These are phyloP conservation scores for Tuber melanosporum DNA, from an alignment of 495 filamentous ascomycete species.

Conservation along the genomic window DNA sequence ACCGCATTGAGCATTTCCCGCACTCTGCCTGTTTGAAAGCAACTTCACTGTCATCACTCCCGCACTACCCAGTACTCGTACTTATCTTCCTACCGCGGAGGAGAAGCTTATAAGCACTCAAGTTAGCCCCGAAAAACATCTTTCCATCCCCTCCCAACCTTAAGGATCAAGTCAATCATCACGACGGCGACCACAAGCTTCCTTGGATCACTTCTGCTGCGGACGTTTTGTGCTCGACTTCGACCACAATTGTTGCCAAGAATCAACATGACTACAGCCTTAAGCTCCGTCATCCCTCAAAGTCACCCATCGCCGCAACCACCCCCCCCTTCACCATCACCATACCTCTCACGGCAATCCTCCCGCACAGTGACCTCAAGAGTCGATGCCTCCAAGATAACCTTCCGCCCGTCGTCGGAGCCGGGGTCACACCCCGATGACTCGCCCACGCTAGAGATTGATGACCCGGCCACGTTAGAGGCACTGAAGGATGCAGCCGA, in stretches of 20 bases:
- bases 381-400: slow-evolving; percentile 28
- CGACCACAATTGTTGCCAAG: background rate
- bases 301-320: background rate
- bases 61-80: background rate
- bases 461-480: slow-evolving; percentile 15
- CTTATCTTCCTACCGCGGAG: background rate
- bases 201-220: background rate
- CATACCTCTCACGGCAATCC: slow-evolving; percentile 21
- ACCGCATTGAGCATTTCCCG: background rate
- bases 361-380: slow-evolving; percentile 23
- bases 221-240: background rate
- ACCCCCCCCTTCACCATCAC: slow-evolving; percentile 4
- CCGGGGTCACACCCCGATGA: slow-evolving; percentile 37
- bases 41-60: background rate
- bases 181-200: background rate
- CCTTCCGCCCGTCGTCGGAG: slow-evolving; percentile 21
- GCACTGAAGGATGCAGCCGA: slow-evolving; percentile 25
- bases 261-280: background rate
- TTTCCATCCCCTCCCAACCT: background rate
- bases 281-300: background rate
- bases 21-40: background rate
- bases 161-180: background rate
- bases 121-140: background rate
- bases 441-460: slow-evolving; percentile 30
- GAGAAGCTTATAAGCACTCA: background rate